Percentiles rank a stretch among this genome's conserved stretches.
phyloP scores from a whole-genome alignment of 306 rosid genomes.

The Phaseolus lunatus region DNA sequence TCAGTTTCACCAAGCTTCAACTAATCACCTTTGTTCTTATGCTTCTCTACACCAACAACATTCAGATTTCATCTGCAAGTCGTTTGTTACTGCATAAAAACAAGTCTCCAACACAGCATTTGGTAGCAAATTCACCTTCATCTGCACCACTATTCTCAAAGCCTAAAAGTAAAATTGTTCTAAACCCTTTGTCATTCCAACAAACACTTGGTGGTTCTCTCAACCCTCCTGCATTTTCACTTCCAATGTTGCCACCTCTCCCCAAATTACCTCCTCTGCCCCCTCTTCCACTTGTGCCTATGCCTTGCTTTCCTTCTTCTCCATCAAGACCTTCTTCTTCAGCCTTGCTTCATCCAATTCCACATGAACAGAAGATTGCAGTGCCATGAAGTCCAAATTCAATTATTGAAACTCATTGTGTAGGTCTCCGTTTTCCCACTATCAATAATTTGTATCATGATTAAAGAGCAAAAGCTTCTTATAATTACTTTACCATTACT shows the following conservation, averaged over 20 bases:
- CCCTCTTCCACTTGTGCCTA: conserved; percentile 22
- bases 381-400: conserved; percentile 28
- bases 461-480: too few species aligned
- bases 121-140: neutral
- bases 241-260: conserved; percentile 36
- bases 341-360: neutral
- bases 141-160: conserved; percentile 24
- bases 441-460: too few species aligned
- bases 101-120: neutral
- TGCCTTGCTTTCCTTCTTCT: conserved; percentile 26
- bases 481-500: too few species aligned
- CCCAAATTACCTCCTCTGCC: conserved; percentile 47
- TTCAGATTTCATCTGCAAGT: conserved; percentile 17
- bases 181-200: conserved; percentile 1
- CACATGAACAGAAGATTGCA: neutral
- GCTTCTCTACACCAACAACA: conserved; percentile 3
- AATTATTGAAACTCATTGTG: neutral
- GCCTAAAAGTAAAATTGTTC: neutral
- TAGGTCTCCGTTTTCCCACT: too few species aligned
- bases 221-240: conserved; percentile 2
- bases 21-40: too few species aligned
- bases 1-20: neutral
- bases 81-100: neutral
- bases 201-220: neutral
- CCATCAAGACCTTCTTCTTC: conserved; percentile 3